These are phyloP conservation scores for Ganoderma leucocontextum DNA, from an alignment of 1,284 basidiomycete genomes.

Conservation along the genomic window DNA sequence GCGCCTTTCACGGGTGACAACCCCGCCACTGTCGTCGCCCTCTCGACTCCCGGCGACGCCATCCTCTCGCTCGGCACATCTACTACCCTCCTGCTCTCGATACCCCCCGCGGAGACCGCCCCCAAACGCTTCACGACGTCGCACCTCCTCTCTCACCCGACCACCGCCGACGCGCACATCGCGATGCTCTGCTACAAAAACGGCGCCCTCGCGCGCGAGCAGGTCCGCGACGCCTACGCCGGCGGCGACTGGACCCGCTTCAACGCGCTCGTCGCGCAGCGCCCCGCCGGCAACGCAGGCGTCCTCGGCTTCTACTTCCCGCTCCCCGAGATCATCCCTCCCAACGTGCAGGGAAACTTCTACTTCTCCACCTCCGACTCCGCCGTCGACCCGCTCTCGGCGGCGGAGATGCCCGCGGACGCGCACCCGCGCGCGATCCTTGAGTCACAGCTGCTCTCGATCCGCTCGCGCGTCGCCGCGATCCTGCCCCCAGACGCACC, in stretches of 20 bases:
- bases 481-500: conserved; percentile 69
- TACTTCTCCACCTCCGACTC: conserved; percentile 54
- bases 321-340: conserved; percentile 86
- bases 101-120: conserved; percentile 63
- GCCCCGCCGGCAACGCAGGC: conserved; percentile 68
- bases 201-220: conserved; percentile 83
- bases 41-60: conserved; percentile 86
- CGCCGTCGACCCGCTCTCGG: conserved; percentile 41
- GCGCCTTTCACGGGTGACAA: conserved; percentile 94
- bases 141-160: conserved; percentile 78
- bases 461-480: conserved; percentile 71
- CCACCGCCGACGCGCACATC: conserved; percentile 65
- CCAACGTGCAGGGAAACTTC: conserved; percentile 73
- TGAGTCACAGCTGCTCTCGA: conserved; percentile 88
- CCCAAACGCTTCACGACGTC: conserved; percentile 79
- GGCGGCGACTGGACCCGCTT: conserved; percentile 74
- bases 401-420: conserved; percentile 51
- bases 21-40: conserved; percentile 85
- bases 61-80: conserved; percentile 65
- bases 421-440: conserved; percentile 85
- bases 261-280: conserved; percentile 70
- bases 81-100: conserved; percentile 66
- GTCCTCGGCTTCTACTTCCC: conserved; percentile 77
- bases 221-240: conserved; percentile 77
- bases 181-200: conserved; percentile 90